These are phyloP conservation scores for Groenewaldozyma sp. DNA, from an alignment of 1,139 yeast genomes.

Conservation along the genomic window DNA sequence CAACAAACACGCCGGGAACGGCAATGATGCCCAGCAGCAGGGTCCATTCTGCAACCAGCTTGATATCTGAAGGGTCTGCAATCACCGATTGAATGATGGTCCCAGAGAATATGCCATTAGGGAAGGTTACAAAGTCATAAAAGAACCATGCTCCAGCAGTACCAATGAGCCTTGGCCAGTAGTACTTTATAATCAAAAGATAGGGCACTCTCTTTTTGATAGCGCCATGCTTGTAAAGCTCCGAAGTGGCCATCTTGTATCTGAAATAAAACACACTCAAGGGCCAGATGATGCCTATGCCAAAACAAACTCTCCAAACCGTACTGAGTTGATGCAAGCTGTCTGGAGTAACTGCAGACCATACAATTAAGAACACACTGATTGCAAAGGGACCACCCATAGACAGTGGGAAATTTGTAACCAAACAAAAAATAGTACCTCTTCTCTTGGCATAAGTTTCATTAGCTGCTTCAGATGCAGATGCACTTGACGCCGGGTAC, in stretches of 20 bases:
- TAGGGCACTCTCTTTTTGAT: slow-evolving; percentile 47
- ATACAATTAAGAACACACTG: slow-evolving; percentile 55
- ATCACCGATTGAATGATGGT: slow-evolving; percentile 44
- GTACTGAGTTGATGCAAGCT: slow-evolving; percentile 41
- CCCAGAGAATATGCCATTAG: slow-evolving; percentile 51
- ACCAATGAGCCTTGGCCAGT: slow-evolving; percentile 48
- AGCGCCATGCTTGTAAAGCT: slow-evolving; percentile 44
- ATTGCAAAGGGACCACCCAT: slow-evolving; percentile 76
- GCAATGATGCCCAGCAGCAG: slow-evolving; percentile 43
- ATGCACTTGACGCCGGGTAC: slow-evolving; percentile 59
- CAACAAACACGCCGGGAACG: slow-evolving; percentile 51
- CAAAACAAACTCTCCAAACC: slow-evolving; percentile 68
- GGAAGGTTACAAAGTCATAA: slow-evolving; percentile 57
- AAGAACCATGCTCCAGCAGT: slow-evolving; percentile 55
- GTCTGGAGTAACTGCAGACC: slow-evolving; percentile 37
- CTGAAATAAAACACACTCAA: slow-evolving; percentile 63
- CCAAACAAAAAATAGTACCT: slow-evolving; percentile 55
- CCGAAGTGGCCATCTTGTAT: slow-evolving; percentile 59
- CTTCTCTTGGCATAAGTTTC: slow-evolving; percentile 53
- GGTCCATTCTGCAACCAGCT: slow-evolving; percentile 49
- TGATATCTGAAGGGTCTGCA: slow-evolving; percentile 32
- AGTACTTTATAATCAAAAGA: slow-evolving; percentile 41
- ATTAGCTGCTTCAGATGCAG: slow-evolving; percentile 68
- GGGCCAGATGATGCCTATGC: slow-evolving; percentile 70
- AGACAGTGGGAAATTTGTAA: slow-evolving; percentile 63